Evolutionary conservation across 2,329 filamentous ascomycete genomes (phyloP), one percentile per base, ranked within the genome.

Genomic region (Colletotrichum brevisporum): DNA sequence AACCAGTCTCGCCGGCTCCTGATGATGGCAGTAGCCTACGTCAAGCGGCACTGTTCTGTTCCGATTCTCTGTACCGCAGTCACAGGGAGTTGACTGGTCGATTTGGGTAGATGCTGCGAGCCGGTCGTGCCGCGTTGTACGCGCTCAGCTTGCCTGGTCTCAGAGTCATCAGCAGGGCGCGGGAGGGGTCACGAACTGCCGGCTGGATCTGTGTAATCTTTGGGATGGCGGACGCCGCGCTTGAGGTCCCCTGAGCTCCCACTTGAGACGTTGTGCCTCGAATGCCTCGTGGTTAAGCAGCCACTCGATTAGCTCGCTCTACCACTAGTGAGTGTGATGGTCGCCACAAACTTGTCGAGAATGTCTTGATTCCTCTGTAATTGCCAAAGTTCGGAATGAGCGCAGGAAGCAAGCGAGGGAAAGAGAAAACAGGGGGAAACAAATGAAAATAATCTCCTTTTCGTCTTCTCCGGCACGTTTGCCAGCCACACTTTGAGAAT

Each of bases 191-290:
- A 48, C 62, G 12, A 66, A 56, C 9, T 24, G 18, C 43, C 62
- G 51, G 51, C 66, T 56, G 61, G 66, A 68, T 68, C 61, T 56
- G 66, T 65, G 61, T 59, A 54, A 54, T 43, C 48, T 36, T 39
- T 26, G 54, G 53, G 15, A 50, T 56, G 21, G 31, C 39, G 18
- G 21, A 48, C 39, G 18, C 21, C 53, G 43, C 16, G 13, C 18
- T 36, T 41, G 60, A 27, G 41, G 41, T 48, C 26, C 45, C 41
- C 39, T 21, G 12, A 16, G 41, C 41, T n/a, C 26, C 54, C 50
- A 59, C 54, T 59, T 65, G 61, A 47, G 16, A 59, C 24, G 41
- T 59, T 45, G 61, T 68, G 50, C 18, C 26, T 24, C 39, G n/a
- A 39, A 45, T 55, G 66, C 66, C 66, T 68, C 66, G 66, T 68